phyloP scores from a whole-genome alignment of 305 asterid species.

The Fraxinus xanthoxyloides region DNA sequence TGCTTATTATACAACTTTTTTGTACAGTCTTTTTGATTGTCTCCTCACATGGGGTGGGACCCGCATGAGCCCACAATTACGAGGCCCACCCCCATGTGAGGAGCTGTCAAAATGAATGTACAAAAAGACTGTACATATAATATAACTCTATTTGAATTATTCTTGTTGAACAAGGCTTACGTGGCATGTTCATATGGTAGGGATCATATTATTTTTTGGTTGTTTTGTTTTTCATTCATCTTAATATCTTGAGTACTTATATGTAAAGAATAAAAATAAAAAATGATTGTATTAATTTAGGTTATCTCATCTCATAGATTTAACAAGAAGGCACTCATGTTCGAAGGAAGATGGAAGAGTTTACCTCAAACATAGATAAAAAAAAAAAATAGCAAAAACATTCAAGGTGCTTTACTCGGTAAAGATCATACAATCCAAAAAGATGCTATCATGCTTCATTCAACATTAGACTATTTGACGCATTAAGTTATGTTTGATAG shows the following conservation, averaged over 20 bases:
- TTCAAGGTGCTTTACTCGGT: not conserved
- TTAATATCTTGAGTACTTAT: not conserved
- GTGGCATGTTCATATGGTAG: too few relatives aligned
- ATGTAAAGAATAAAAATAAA: not conserved
- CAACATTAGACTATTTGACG: not conserved
- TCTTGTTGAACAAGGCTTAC: too few relatives aligned
- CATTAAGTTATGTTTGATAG: not conserved
- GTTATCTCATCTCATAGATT: not conserved
- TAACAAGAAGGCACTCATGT: not conserved
- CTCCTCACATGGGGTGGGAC: too few relatives aligned
- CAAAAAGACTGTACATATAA: too few relatives aligned
- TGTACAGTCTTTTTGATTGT: too few relatives aligned
- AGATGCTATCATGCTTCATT: not conserved
- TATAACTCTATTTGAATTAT: too few relatives aligned
- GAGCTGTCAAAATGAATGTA: too few relatives aligned
- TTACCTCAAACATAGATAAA: not conserved
- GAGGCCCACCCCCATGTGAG: too few relatives aligned
- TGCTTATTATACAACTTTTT: too few relatives aligned
- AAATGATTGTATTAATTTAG: not conserved
- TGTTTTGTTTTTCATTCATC: not conserved
- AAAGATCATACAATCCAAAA: not conserved
- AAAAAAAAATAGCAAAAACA: not conserved
- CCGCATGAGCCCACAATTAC: too few relatives aligned
- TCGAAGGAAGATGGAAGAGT: not conserved
- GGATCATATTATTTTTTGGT: too few relatives aligned